phyloP scores from a whole-genome alignment of 371 early-diverging fungal genomes.

The Mucor racemosus region DNA sequence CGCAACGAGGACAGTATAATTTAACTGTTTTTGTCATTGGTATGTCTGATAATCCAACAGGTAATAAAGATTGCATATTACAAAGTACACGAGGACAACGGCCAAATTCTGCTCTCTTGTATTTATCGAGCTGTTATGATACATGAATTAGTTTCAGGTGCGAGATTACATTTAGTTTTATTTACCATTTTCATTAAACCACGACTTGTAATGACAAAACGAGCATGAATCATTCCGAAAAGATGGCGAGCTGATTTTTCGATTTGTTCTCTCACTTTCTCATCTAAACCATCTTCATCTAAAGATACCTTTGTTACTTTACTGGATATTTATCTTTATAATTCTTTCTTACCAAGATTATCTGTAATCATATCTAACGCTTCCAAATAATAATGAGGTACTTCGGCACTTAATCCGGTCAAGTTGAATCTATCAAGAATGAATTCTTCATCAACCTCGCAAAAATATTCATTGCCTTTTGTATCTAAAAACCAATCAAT shows the following conservation, averaged over 20 bases:
- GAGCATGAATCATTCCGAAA: constrained; percentile 91
- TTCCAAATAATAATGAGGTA: constrained; percentile 71
- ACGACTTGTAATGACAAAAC: constrained; percentile 84
- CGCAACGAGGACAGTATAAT: constrained; percentile 88
- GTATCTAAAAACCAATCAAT: constrained; percentile 75
- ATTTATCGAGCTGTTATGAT: constrained; percentile 71
- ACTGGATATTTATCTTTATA: no score
- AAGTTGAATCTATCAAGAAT: constrained; percentile 94
- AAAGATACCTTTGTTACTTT: neutral
- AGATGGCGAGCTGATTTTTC: constrained; percentile 79
- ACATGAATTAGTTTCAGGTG: neutral
- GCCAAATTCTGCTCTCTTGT: constrained; percentile 88
- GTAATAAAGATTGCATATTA: constrained; percentile 76
- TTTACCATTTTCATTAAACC: constrained; percentile 85
- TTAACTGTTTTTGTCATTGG: constrained; percentile 81
- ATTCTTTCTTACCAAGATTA: constrained; percentile 49
- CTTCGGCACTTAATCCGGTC: constrained; percentile 80
- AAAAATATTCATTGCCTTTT: constrained; percentile 90
- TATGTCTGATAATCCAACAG: constrained; percentile 88
- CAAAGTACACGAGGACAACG: constrained; percentile 94
- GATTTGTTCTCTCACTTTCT: constrained; percentile 67
- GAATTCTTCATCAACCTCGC: constrained; percentile 93
- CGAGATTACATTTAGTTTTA: neutral
- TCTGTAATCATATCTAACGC: constrained; percentile 93
- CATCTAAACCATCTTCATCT: constrained; percentile 66